Conservation (phyloP, 2,329 filamentous ascomycete species). For the Alternaria brassicicola region DNA sequence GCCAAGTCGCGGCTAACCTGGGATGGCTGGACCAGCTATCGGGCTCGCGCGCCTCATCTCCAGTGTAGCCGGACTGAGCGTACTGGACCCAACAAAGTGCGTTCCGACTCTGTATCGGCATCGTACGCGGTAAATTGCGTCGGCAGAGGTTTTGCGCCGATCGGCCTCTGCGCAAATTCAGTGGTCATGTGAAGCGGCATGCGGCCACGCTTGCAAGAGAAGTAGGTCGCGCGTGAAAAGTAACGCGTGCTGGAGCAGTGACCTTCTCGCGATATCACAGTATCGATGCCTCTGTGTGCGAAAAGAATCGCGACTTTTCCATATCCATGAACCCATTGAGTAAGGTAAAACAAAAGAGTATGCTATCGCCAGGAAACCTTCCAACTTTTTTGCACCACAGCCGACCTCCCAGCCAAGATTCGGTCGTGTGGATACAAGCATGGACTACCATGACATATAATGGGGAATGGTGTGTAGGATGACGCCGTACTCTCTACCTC, state of each 20-base stretch:
- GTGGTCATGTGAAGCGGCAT: slow-evolving; percentile 59
- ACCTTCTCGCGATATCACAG: neutral
- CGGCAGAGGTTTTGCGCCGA: slow-evolving; percentile 58
- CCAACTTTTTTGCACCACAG: slow-evolving; percentile 57
- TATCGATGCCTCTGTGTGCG: neutral
- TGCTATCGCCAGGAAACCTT: slow-evolving; percentile 49
- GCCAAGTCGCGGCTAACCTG: slow-evolving; percentile 56
- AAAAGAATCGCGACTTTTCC: slow-evolving; percentile 6
- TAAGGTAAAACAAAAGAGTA: slow-evolving; percentile 31
- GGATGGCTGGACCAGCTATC: slow-evolving; percentile 53
- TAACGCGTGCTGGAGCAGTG: neutral
- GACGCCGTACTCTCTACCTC: slow-evolving; percentile 49
- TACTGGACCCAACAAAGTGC: slow-evolving; percentile 22
- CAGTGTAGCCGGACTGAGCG: slow-evolving; percentile 25
- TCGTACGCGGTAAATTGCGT: slow-evolving; percentile 62
- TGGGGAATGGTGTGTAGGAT: slow-evolving; percentile 48
- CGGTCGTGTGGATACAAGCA: slow-evolving; percentile 41
- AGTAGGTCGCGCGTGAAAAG: neutral
- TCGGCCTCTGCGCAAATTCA: slow-evolving; percentile 62
- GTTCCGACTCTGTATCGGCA: slow-evolving; percentile 51
- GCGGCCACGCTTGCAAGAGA: slow-evolving; percentile 58
- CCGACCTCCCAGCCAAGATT: slow-evolving; percentile 59
- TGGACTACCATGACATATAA: slow-evolving; percentile 48
- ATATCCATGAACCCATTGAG: slow-evolving; percentile 53
- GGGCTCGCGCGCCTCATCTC: slow-evolving; percentile 53